phyloP scores from a whole-genome alignment of 2,329 filamentous ascomycete genomes.

The Dichotomopilus funicola region DNA sequence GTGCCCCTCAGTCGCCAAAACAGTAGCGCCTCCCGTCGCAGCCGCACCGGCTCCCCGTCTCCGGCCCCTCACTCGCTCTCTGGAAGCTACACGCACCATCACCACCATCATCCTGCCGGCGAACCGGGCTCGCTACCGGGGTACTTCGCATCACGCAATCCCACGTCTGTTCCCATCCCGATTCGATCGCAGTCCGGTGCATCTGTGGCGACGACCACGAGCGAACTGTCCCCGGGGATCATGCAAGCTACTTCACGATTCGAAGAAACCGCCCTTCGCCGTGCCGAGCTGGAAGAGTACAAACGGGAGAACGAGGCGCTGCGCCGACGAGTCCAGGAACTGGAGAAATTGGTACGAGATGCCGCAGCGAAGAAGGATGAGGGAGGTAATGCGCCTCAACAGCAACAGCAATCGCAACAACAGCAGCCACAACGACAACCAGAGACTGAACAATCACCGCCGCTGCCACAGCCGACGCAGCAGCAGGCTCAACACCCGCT shows the following conservation, averaged over 20 bases:
- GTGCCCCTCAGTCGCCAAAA: conserved; percentile 47
- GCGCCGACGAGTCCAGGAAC: conserved; percentile 54
- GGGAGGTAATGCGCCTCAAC: conserved; percentile 35
- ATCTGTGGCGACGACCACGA: conserved; percentile 22
- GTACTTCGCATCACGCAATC: conserved; percentile 30
- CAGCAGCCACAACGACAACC: background rate
- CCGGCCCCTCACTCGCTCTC: conserved; percentile 34
- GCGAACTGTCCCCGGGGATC: conserved; percentile 46
- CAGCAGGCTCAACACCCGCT: conserved; percentile 22
- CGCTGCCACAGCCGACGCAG: conserved; percentile 24
- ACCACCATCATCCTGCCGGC: conserved; percentile 26
- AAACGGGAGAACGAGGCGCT: conserved; percentile 59
- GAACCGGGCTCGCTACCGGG: conserved; percentile 28
- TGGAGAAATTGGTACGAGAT: conserved; percentile 51
- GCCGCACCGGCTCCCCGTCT: conserved; percentile 45
- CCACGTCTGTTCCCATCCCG: conserved; percentile 8
- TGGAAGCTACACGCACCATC: conserved; percentile 30
- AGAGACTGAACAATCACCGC: background rate
- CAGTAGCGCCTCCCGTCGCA: conserved; percentile 48
- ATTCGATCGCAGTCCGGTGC: conserved; percentile 6
- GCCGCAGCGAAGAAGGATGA: conserved; percentile 34
- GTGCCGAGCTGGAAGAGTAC: conserved; percentile 53
- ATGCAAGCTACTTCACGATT: conserved; percentile 53
- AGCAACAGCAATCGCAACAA: background rate
- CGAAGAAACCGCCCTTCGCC: conserved; percentile 55